phyloP scores from a whole-genome alignment of 2,329 filamentous ascomycete species.

The Ophiocordyceps camponoti-leonardi region DNA sequence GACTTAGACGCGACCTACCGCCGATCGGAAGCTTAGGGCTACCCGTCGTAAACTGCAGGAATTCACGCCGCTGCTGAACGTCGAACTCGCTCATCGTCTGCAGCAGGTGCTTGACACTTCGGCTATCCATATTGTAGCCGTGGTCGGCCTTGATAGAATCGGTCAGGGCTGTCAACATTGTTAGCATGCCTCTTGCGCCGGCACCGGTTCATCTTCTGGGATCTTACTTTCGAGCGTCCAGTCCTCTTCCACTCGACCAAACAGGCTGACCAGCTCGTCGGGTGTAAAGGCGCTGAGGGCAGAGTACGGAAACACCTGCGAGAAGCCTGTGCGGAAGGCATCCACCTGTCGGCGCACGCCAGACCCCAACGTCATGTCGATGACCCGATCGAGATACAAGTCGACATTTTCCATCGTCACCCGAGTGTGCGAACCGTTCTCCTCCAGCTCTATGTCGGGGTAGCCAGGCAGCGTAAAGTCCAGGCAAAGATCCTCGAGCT shows the following conservation, averaged over 20 bases:
- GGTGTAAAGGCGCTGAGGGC: constrained; percentile 88
- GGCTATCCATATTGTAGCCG: constrained; percentile 96
- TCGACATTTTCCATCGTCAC: constrained; percentile 90
- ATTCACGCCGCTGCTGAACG: constrained; percentile 63
- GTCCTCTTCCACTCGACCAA: constrained; percentile 84
- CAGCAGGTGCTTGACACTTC: constrained; percentile 80
- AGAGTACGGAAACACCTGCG: constrained; percentile 89
- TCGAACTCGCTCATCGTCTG: constrained; percentile 86
- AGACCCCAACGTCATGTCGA: constrained; percentile 78
- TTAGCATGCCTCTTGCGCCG: constrained; percentile 2
- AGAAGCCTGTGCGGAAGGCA: constrained; percentile 81
- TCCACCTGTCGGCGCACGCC: constrained; percentile 82
- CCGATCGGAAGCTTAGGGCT: constrained; percentile 97
- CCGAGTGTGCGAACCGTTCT: constrained; percentile 53
- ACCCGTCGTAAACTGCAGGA: constrained; percentile 93
- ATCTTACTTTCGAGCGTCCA: constrained; percentile 94
- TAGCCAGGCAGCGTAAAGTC: constrained; percentile 95
- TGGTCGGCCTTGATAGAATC: constrained; percentile 98
- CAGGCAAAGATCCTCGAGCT: constrained; percentile 71
- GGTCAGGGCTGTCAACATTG: constrained; percentile 53
- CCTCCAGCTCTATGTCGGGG: constrained; percentile 64
- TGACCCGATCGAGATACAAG: constrained; percentile 69
- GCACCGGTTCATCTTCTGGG: background rate
- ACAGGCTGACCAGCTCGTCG: constrained; percentile 85
- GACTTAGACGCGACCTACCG: constrained; percentile 40